These are phyloP conservation scores for Teunomyces cretensis DNA, from an alignment of 805 yeast species.

Conservation along the genomic window DNA sequence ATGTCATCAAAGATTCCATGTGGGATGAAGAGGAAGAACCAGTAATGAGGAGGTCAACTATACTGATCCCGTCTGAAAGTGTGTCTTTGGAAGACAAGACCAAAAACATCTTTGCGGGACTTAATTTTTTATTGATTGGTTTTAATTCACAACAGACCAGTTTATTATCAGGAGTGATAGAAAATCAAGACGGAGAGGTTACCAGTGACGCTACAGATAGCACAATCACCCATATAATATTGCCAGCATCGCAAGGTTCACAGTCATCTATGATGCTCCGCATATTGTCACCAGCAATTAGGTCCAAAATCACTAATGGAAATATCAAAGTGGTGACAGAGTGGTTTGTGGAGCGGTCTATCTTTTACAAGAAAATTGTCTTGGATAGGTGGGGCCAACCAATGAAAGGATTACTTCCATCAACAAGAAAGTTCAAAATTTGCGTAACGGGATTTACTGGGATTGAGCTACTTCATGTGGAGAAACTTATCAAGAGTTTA, in stretches of 20 bases:
- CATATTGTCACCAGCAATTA: constrained; percentile 24
- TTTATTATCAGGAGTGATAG: constrained; percentile 42
- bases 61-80: neutral
- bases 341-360: constrained; percentile 76
- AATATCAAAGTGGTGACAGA: constrained; percentile 56
- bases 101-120: constrained; percentile 38
- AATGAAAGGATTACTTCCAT: constrained; percentile 31
- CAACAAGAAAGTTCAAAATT: constrained; percentile 30
- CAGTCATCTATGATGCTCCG: constrained; percentile 26
- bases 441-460: constrained; percentile 77
- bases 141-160: constrained; percentile 38
- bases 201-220: constrained; percentile 18
- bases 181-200: constrained; percentile 45
- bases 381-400: constrained; percentile 68
- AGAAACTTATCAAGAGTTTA: constrained; percentile 55
- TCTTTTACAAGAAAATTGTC: constrained; percentile 50
- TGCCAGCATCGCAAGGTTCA: constrained; percentile 32
- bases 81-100: constrained; percentile 3
- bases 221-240: constrained; percentile 30
- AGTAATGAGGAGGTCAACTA: constrained; percentile 13
- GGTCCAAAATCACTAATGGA: constrained; percentile 17
- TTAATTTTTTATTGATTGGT: constrained; percentile 43
- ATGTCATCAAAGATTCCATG: constrained; percentile 18
- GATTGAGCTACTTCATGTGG: constrained; percentile 68
- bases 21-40: constrained; percentile 24